Evolutionary conservation across 78 protist genomes (phyloP), one percentile per base, ranked within the genome.

Genomic region (Mastigamoeba balamuthi): DNA sequence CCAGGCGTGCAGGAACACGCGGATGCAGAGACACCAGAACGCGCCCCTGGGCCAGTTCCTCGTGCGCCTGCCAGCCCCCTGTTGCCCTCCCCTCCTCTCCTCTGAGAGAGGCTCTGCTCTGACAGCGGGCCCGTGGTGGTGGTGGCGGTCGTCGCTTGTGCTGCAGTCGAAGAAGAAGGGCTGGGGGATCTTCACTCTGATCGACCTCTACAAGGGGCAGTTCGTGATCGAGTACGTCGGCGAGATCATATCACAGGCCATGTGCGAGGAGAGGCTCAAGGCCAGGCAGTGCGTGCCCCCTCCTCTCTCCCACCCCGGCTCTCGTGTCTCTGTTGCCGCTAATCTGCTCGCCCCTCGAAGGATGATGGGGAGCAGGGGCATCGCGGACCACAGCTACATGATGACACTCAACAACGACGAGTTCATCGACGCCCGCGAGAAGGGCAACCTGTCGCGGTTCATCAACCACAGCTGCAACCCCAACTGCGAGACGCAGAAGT

Each of bases 381-480:
- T 52, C 42, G 88, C 79, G 63, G 79, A 74, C 30, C 73, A 68
- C 39, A 85, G 83, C 58, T 86, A 90, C 67, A 82, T 86, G 29
- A 29, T 86, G 30, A 58, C 88, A 29, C 69, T 86, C 27, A 75
- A 68, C 41, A 0, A 42, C 28, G 69, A 79, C 29, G 78, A 79
- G 38, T 70, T 64, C 36, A 73, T 90, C 63, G 94, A 90, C 66
- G 88, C 91, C 4, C 9, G 82, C 23, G 28, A 44, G 28, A 83
- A 69, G 52, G 94, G 94, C 27, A 83, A 83, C 68, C 3, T 48
- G 2, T 64, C 92, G 8, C 75, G 91, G 30, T 91, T 87, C 64
- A 64, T 87, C 53, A 87, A 87, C 71, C 88, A 85, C 40, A 41
- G 77, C 40, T 90, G 94, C 77, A 85, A 74, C n/a, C 94, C 94